Conservation (phyloP, 768 basidiomycete species). For the Lactarius indigo region DNA sequence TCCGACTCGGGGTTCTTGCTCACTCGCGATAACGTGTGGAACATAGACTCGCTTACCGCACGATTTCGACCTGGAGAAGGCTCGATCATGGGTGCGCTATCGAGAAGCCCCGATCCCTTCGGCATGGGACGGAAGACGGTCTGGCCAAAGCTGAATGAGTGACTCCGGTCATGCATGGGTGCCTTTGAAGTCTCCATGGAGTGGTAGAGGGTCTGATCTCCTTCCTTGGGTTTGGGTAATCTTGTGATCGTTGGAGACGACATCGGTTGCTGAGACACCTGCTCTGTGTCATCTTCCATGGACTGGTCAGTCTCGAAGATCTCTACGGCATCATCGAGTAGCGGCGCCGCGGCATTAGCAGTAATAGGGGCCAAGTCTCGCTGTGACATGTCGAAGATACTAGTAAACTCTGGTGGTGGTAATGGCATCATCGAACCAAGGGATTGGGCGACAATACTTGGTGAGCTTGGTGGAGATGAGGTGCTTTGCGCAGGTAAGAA, state of each 20-base stretch:
- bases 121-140: constrained; percentile 55
- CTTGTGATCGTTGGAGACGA: constrained; percentile 14
- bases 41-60: constrained; percentile 61
- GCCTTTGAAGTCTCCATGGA: constrained; percentile 30
- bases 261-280: constrained; percentile 5
- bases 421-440: constrained; percentile 38
- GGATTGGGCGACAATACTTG: constrained; percentile 19
- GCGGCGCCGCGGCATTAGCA: constrained; percentile 25
- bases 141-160: constrained; percentile 68
- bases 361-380: constrained; percentile 51
- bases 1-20: constrained; percentile 50
- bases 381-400: constrained; percentile 57
- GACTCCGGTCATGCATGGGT: constrained; percentile 47
- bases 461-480: constrained; percentile 25
- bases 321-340: constrained; percentile 40
- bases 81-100: neutral
- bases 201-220: constrained; percentile 10
- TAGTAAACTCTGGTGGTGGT: constrained; percentile 44
- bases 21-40: constrained; percentile 52
- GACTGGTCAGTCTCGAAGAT: constrained; percentile 33
- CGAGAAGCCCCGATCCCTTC: constrained; percentile 20
- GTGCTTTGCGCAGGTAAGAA: constrained; percentile 21
- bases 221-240: constrained; percentile 4
- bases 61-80: constrained; percentile 41
- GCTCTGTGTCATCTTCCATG: constrained; percentile 22